Evolutionary conservation across 2,329 filamentous ascomycete species (phyloP).

Genomic region (Karstenula rhodostoma): DNA sequence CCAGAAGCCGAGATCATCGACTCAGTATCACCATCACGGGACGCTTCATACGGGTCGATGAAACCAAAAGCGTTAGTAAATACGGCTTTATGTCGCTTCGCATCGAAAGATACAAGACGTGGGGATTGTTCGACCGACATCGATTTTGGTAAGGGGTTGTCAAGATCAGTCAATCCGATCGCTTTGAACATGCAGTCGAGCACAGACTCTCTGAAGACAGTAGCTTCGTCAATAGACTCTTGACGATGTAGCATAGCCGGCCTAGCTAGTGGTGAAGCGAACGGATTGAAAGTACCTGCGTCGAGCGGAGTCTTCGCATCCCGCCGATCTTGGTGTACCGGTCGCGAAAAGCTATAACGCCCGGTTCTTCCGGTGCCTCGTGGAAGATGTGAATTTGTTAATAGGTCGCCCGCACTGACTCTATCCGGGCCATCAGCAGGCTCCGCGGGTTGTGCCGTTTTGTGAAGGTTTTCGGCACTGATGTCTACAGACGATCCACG

Average conservation of each 20-base stretch:
- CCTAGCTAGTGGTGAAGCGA: slow-evolving; percentile 42
- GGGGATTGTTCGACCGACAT: slow-evolving; percentile 86
- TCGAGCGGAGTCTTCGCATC: slow-evolving; percentile 56
- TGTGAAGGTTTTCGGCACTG: slow-evolving; percentile 28
- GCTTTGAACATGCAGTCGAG: slow-evolving; percentile 96
- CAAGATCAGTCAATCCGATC: slow-evolving; percentile 78
- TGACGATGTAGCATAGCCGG: slow-evolving; percentile 68
- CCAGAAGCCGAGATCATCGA: slow-evolving; percentile 70
- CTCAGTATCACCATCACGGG: slow-evolving; percentile 83
- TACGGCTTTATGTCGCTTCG: slow-evolving; percentile 77
- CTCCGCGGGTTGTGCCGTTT: slow-evolving; percentile 35
- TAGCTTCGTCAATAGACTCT: slow-evolving; percentile 87
- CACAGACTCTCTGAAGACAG: slow-evolving; percentile 86
- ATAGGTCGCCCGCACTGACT: slow-evolving; percentile 70
- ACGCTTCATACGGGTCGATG: slow-evolving; percentile 83
- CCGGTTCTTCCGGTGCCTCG: slow-evolving; percentile 64
- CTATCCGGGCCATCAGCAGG: slow-evolving; percentile 37
- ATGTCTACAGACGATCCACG: slow-evolving; percentile 44
- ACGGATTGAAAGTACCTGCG: slow-evolving; percentile 53
- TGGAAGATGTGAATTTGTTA: slow-evolving; percentile 78
- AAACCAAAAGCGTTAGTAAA: slow-evolving; percentile 91
- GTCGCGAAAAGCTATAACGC: slow-evolving; percentile 58
- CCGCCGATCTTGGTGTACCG: slow-evolving; percentile 54
- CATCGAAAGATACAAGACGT: slow-evolving; percentile 82
- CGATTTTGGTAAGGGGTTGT: slow-evolving; percentile 69